Evolutionary conservation across 495 filamentous ascomycete genomes (phyloP).

Genomic region (Penicillium simplicissimum): DNA sequence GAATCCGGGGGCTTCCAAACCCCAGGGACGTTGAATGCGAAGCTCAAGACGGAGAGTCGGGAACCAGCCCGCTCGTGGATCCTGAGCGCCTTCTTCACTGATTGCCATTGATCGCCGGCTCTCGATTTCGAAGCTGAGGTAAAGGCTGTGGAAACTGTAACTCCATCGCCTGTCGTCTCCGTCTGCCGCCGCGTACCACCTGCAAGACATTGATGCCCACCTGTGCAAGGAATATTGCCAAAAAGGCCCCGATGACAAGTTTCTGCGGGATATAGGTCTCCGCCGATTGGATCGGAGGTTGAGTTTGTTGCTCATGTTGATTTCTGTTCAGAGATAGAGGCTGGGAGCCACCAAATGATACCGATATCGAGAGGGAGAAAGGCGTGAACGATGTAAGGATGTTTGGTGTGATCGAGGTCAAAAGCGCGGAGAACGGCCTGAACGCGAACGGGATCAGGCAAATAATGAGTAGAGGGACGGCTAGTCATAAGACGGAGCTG

Average conservation of each 20-base stretch:
- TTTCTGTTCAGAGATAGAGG: slow-evolving; percentile 12
- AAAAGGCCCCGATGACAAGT: slow-evolving; percentile 37
- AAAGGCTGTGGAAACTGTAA: slow-evolving; percentile 30
- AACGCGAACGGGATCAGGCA: slow-evolving; percentile 32
- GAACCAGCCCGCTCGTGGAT: slow-evolving; percentile 24
- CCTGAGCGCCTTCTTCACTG: slow-evolving; percentile 7
- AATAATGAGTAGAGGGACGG: slow-evolving; percentile 48
- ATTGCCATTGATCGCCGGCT: slow-evolving; percentile 3
- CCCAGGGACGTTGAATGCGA: neutral
- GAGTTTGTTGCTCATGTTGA: slow-evolving; percentile 8
- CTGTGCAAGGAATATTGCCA: slow-evolving; percentile 39
- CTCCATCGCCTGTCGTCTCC: slow-evolving; percentile 26
- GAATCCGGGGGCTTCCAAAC: neutral
- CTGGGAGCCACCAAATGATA: slow-evolving; percentile 39
- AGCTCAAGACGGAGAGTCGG: neutral
- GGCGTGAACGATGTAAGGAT: slow-evolving; percentile 36
- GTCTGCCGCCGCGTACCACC: slow-evolving; percentile 30
- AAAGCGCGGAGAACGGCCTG: slow-evolving; percentile 23
- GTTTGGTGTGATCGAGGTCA: slow-evolving; percentile 29
- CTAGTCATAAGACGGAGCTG: slow-evolving; percentile 51
- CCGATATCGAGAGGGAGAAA: slow-evolving; percentile 42
- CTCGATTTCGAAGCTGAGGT: slow-evolving; percentile 17
- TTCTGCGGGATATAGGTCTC: slow-evolving; percentile 39
- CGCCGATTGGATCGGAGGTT: slow-evolving; percentile 5
- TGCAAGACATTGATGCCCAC: slow-evolving; percentile 38